A percentile compares a stretch with the other conserved stretches of the same genome.
These are phyloP conservation scores for Jacaranda mimosifolia DNA, from an alignment of 257 asterid genomes.

Conservation along the genomic window DNA sequence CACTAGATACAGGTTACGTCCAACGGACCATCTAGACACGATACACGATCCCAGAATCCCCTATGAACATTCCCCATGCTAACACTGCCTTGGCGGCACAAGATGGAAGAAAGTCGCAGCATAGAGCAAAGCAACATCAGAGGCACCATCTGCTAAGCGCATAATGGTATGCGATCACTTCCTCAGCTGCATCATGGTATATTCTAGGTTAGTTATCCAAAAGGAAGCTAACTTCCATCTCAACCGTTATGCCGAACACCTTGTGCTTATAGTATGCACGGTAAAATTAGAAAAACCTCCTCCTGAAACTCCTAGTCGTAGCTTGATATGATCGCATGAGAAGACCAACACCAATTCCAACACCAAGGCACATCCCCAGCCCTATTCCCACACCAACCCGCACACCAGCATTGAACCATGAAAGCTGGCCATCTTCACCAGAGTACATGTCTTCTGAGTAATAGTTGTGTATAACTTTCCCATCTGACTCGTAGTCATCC, in stretches of 20 bases:
- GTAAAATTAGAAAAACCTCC: conserved; percentile 53
- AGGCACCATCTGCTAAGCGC: neutral
- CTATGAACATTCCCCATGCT: neutral
- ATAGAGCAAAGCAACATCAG: conserved; percentile 22
- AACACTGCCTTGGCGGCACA: conserved; percentile 11
- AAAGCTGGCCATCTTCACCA: conserved; percentile 67
- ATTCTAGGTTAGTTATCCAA: conserved; percentile 23
- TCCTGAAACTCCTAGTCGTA: conserved; percentile 55
- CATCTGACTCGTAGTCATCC: conserved; percentile 48
- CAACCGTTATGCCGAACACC: neutral
- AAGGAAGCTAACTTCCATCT: conserved; percentile 22
- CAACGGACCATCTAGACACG: conserved; percentile 16
- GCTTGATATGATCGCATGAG: conserved; percentile 64
- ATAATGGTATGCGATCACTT: conserved; percentile 3
- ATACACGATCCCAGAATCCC: conserved; percentile 19
- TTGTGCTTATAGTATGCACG: conserved; percentile 1
- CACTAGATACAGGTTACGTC: conserved; percentile 37
- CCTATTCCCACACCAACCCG: conserved; percentile 73
- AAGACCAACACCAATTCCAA: conserved; percentile 59
- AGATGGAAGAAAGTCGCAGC: conserved; percentile 23
- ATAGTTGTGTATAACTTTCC: conserved; percentile 44
- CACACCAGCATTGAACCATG: conserved; percentile 71
- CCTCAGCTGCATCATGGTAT: conserved; percentile 18
- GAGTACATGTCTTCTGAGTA: conserved; percentile 53
- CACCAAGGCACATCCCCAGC: conserved; percentile 71